Conservation (phyloP, 371 early-diverging fungal species). For the Funneliformis caledonium region DNA sequence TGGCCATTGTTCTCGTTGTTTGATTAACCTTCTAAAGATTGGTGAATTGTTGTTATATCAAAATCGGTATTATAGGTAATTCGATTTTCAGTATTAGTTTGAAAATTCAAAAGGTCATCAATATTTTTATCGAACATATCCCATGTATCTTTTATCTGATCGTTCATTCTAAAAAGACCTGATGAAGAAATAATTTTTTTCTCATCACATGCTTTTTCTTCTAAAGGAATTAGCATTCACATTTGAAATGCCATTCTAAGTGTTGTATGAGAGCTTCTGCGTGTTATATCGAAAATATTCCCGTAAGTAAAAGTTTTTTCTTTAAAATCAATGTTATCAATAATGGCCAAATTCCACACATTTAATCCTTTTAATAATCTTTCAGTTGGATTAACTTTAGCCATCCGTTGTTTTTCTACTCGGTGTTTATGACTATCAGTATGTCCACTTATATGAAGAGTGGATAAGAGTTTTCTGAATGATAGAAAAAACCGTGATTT, state of each 20-base stretch:
- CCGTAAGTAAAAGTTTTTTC: neutral
- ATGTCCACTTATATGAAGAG: neutral
- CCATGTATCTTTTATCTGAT: neutral
- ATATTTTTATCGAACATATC: neutral
- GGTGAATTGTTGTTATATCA: neutral
- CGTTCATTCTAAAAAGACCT: neutral
- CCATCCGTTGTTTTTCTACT: constrained; percentile 10
- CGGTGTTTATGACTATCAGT: neutral
- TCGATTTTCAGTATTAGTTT: neutral
- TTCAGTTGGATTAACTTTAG: neutral
- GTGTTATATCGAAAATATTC: constrained; percentile 21
- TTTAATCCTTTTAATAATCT: neutral
- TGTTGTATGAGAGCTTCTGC: constrained; percentile 7
- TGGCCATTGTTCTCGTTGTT: neutral
- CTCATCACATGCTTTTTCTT: neutral
- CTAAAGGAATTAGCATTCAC: neutral
- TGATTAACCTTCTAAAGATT: constrained; percentile 7
- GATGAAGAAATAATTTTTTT: neutral
- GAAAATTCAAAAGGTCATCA: neutral
- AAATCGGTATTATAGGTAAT: neutral
- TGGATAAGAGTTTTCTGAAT: neutral
- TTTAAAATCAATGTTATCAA: constrained; percentile 24
- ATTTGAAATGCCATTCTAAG: constrained; percentile 19
- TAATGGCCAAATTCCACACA: constrained; percentile 10
- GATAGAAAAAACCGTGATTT: neutral